A percentile compares a stretch with the other conserved stretches of the same genome.
Evolutionary conservation across 2,329 filamentous ascomycete genomes (phyloP).

Genomic region (Aspergillus spinulosporus): DNA sequence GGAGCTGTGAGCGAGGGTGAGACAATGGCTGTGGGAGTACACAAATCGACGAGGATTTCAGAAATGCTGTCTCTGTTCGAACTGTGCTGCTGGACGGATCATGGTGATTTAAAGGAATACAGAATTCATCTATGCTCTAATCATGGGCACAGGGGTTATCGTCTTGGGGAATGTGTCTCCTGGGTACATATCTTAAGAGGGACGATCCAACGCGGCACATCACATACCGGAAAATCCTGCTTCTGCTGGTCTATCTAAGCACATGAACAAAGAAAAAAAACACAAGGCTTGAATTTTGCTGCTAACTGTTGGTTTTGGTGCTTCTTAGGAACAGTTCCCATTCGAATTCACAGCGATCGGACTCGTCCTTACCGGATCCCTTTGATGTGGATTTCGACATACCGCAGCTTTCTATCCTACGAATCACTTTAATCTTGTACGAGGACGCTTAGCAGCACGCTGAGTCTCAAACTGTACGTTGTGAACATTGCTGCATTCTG

Average conservation of each 20-base stretch:
- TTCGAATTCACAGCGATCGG: constrained; percentile 19
- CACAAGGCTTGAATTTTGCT: constrained; percentile 5
- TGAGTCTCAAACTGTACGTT: constrained; percentile 39
- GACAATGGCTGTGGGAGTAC: constrained; percentile 5
- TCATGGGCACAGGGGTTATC: constrained; percentile 19
- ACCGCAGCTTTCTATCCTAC: constrained; percentile 25
- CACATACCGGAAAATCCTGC: constrained; percentile 20
- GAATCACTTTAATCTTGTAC: constrained; percentile 27
- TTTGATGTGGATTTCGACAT: constrained; percentile 31
- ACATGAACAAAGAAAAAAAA: constrained; percentile 3
- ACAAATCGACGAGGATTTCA: constrained; percentile 10
- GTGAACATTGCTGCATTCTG: constrained; percentile 31
- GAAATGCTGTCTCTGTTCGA: constrained; percentile 7
- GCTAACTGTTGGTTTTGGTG: constrained; percentile 19
- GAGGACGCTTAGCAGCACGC: constrained; percentile 27
- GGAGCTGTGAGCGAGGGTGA: background rate
- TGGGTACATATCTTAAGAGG: constrained; percentile 21
- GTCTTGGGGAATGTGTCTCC: constrained; percentile 19
- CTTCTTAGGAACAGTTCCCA: constrained; percentile 22
- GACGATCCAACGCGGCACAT: constrained; percentile 19
- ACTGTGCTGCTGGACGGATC: constrained; percentile 10
- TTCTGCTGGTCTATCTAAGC: constrained; percentile 2
- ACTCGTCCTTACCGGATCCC: constrained; percentile 27
- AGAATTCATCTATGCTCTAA: constrained; percentile 3
- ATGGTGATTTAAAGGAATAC: constrained; percentile 8